Evolutionary conservation across 257 asterid species (phyloP).

Genomic region (Salvia splendens): DNA sequence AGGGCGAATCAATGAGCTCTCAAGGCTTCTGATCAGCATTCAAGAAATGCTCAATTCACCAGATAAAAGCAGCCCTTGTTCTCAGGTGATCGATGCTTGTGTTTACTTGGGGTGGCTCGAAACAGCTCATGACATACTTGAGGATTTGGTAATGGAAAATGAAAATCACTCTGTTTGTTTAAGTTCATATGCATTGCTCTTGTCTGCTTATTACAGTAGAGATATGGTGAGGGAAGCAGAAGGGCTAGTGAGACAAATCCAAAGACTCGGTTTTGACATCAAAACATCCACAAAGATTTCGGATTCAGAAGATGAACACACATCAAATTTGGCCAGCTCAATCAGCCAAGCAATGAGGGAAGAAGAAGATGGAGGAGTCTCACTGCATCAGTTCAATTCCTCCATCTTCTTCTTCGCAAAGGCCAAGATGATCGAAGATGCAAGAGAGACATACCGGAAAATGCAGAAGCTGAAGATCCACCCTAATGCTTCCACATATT

Average conservation of each 20-base stretch:
- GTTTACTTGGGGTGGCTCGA: conserved; percentile 77
- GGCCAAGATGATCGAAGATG: conserved; percentile 88
- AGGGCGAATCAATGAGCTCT: conserved; percentile 60
- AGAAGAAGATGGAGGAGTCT: conserved; percentile 39
- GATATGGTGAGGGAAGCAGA: conserved; percentile 72
- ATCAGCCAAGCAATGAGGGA: conserved; percentile 43
- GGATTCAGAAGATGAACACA: conserved; percentile 31
- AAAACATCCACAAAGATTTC: conserved; percentile 20
- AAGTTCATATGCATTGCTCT: conserved; percentile 52
- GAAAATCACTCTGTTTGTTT: conserved; percentile 40
- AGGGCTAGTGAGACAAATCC: conserved; percentile 48
- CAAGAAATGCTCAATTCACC: conserved; percentile 39
- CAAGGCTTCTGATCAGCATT: conserved; percentile 56
- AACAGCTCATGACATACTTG: conserved; percentile 91
- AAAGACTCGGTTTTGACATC: conserved; percentile 31
- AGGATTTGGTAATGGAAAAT: conserved; percentile 63
- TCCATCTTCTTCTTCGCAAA: conserved; percentile 78
- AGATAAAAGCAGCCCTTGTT: conserved; percentile 41
- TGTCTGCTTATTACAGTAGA: conserved; percentile 51
- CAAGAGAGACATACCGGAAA: conserved; percentile 60
- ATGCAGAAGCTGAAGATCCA: conserved; percentile 67
- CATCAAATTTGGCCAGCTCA: conserved; percentile 46
- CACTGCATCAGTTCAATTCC: conserved; percentile 55
- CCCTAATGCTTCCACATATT: conserved; percentile 62
- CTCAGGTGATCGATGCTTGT: conserved; percentile 62